Percentiles rank a stretch among this genome's conserved stretches.
These are phyloP conservation scores for Ensete ventricosum DNA, from an alignment of 176 grass and related monocot species.

Conservation along the genomic window DNA sequence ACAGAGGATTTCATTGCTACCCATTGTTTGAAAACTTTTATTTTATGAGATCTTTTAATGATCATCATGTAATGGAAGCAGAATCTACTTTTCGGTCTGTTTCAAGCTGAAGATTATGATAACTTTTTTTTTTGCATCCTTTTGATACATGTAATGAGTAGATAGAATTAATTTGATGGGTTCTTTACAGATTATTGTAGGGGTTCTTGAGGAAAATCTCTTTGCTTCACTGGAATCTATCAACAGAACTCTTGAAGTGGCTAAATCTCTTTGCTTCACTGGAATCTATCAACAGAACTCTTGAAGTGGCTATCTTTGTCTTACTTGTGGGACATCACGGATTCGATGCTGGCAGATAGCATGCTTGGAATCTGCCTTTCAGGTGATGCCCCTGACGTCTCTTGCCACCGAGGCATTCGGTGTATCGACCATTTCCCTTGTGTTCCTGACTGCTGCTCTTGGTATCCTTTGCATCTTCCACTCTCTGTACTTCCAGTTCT, in stretches of 20 bases:
- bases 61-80: background rate
- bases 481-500: constrained; percentile 63
- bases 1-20: too few species aligned
- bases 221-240: background rate
- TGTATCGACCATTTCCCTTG: constrained; percentile 76
- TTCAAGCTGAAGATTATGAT: background rate
- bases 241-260: background rate
- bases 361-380: constrained; percentile 22
- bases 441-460: constrained; percentile 47
- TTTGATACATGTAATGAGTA: background rate
- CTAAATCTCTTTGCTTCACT: background rate
- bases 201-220: background rate
- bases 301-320: background rate
- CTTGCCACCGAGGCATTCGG: constrained; percentile 63
- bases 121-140: background rate
- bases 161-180: background rate
- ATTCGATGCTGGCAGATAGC: constrained; percentile 16
- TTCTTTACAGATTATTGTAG: background rate
- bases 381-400: constrained; percentile 59
- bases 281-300: background rate
- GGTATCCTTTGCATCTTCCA: constrained; percentile 58
- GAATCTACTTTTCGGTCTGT: background rate
- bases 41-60: background rate
- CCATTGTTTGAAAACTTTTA: background rate
- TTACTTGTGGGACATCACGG: background rate